Evolutionary conservation across 805 yeast species (phyloP).

Genomic region (Saturnispora dispora): DNA sequence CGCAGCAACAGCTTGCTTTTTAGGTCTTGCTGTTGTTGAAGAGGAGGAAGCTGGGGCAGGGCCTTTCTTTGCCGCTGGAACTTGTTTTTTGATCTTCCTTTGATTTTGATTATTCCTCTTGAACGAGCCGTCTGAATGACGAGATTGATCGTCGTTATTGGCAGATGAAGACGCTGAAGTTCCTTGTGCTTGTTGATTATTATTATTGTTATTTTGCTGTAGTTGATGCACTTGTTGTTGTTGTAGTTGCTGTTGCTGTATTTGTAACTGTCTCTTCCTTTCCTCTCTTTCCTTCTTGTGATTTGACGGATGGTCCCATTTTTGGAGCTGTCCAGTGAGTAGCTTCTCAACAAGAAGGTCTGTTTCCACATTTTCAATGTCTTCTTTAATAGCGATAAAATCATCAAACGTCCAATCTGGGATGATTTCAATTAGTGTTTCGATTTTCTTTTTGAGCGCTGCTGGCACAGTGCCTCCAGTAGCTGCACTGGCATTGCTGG

Average conservation of each 20-base stretch:
- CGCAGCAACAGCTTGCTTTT: conserved; percentile 2
- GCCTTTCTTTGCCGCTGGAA: conserved; percentile 3
- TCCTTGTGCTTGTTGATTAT: neutral
- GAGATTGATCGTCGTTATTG: neutral
- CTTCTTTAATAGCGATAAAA: conserved; percentile 63
- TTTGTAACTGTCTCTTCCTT: conserved; percentile 7
- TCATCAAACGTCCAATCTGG: conserved; percentile 93
- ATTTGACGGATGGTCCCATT: conserved; percentile 88
- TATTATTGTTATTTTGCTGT: neutral
- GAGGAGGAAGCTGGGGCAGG: conserved; percentile 3
- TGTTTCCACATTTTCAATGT: conserved; percentile 55
- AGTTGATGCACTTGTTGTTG: conserved; percentile 10
- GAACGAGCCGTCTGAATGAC: conserved; percentile 2
- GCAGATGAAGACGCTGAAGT: neutral
- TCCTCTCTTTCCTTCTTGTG: conserved; percentile 32
- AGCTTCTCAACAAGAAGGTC: conserved; percentile 80
- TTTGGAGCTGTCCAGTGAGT: conserved; percentile 79
- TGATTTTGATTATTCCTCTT: conserved; percentile 3
- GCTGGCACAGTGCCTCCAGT: conserved; percentile 10
- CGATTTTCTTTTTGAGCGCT: conserved; percentile 33
- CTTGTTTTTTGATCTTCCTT: conserved; percentile 1
- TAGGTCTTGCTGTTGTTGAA: conserved; percentile 14
- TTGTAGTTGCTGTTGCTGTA: conserved; percentile 6
- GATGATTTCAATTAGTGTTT: conserved; percentile 71
- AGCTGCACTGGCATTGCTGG: conserved; percentile 16